Evolutionary conservation across 768 basidiomycete genomes (phyloP).

Genomic region (Amanita inopinata): DNA sequence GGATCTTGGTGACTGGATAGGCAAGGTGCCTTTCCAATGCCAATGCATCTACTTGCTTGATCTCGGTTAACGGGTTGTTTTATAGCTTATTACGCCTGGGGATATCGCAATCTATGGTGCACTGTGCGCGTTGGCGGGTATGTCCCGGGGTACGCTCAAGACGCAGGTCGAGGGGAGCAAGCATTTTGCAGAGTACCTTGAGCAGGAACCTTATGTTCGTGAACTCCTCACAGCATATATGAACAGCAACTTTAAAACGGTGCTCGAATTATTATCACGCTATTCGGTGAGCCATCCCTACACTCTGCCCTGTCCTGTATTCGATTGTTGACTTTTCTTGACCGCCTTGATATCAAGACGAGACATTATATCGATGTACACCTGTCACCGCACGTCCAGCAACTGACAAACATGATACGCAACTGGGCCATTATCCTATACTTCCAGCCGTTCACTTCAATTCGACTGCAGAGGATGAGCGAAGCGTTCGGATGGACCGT

Average conservation of each 20-base stretch:
- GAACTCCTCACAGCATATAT: constrained; percentile 84
- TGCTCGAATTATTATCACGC: constrained; percentile 61
- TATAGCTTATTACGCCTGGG: constrained; percentile 61
- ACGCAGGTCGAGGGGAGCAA: constrained; percentile 57
- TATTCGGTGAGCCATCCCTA: constrained; percentile 47
- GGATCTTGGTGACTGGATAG: constrained; percentile 70
- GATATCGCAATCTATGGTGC: constrained; percentile 87
- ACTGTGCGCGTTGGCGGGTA: constrained; percentile 73
- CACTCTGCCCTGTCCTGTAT: neutral
- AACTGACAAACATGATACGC: constrained; percentile 60
- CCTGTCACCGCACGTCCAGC: constrained; percentile 55
- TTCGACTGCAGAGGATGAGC: constrained; percentile 79
- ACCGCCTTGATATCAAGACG: too few species aligned
- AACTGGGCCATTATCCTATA: constrained; percentile 78
- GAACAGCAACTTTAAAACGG: constrained; percentile 76
- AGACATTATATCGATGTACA: constrained; percentile 74
- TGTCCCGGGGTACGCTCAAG: constrained; percentile 64
- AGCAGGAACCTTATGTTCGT: constrained; percentile 79
- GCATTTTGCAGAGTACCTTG: constrained; percentile 66
- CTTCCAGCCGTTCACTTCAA: constrained; percentile 83
- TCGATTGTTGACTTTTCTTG: neutral
- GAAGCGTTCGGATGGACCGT: constrained; percentile 76
- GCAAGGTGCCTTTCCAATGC: constrained; percentile 34
- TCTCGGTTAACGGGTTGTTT: neutral
- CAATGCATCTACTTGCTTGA: neutral